Base-by-base conservation (phyloP, 441 rosid genomes). In the Pelargonium australe region DNA sequence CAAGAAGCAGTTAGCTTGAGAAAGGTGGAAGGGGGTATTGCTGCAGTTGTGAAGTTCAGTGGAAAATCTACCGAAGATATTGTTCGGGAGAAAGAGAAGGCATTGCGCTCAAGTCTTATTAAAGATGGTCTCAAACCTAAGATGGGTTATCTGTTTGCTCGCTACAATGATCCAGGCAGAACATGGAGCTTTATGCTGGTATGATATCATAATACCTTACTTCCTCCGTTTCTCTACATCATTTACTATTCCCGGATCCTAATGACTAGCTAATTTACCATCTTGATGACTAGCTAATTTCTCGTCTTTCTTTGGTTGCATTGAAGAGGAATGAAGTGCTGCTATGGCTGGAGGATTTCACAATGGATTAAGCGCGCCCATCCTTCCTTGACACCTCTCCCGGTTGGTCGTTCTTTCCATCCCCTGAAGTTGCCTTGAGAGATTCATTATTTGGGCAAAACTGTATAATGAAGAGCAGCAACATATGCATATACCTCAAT, bases 121-220 rank as follows among this genome's bases (percentile, higher is more conserved):
- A 77, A 68, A 68, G 90, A 89, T 76, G 92, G 91, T 71, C 88
- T 88, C 71, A 86, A 70, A 79, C 87, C 93, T 40, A 83, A 69
- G 77, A 69, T 1, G 19, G 93, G 96, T 69, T 86, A 92, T 75
- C 69, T 87, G 83, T 87, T 89, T 61, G 97, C 97, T 47, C 88
- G 95, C 66, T 91, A 93, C 84, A 93, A 93, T 78, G 98, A 91
- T 80, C 96, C 93, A 0, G 90, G 95, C 73, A 74, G 85, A 76
- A 93, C 95, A 57, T 70, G 87, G 96, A 82, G 40, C 83, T 85
- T 88, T 72, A 84, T 71, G 63, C 75, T 89, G 95, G 96, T 93
- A 89, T 47, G 72, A 41, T 16, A 47, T n/a, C n/a, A n/a, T n/a
- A 7, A 31, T 53, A 69, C 62, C 61, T n/a, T n/a, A n/a, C n/a